Conservation (phyloP, 257 asterid genomes). For the Oldenlandia corymbosa region DNA sequence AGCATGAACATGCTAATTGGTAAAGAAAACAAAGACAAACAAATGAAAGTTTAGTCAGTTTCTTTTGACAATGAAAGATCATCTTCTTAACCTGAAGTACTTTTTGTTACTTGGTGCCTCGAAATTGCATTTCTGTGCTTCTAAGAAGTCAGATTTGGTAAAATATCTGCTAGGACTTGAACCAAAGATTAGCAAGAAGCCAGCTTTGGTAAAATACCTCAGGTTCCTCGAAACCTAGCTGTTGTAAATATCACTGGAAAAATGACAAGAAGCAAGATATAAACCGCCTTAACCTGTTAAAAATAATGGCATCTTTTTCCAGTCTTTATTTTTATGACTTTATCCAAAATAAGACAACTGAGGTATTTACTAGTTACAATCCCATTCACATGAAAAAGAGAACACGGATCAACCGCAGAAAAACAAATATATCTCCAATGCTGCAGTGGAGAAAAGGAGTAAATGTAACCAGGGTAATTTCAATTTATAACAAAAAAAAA, state of each 20-base stretch:
- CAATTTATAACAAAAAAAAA: background rate
- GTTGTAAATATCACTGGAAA: background rate
- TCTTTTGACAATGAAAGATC: background rate
- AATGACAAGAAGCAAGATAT: background rate
- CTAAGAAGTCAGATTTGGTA: background rate
- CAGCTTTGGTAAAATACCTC: background rate
- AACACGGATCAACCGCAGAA: background rate
- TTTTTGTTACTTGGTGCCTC: background rate
- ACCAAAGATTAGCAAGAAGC: background rate
- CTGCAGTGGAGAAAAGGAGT: background rate
- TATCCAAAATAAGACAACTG: too few species aligned
- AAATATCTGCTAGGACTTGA: background rate
- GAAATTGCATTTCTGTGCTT: background rate
- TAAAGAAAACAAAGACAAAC: background rate
- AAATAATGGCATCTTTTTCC: background rate
- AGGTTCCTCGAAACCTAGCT: background rate
- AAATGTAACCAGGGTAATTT: too few species aligned
- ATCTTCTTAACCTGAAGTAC: background rate
- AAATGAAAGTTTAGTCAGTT: background rate
- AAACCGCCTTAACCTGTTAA: background rate
- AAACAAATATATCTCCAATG: background rate
- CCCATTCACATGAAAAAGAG: background rate
- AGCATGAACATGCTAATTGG: background rate
- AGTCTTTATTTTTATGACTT: background rate
- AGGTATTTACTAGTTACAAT: too few species aligned